A percentile compares a stretch with the other conserved stretches of the same genome.
These are phyloP conservation scores for Eragrostis tef DNA, from an alignment of 202 grass and related monocot genomes.

Conservation along the genomic window DNA sequence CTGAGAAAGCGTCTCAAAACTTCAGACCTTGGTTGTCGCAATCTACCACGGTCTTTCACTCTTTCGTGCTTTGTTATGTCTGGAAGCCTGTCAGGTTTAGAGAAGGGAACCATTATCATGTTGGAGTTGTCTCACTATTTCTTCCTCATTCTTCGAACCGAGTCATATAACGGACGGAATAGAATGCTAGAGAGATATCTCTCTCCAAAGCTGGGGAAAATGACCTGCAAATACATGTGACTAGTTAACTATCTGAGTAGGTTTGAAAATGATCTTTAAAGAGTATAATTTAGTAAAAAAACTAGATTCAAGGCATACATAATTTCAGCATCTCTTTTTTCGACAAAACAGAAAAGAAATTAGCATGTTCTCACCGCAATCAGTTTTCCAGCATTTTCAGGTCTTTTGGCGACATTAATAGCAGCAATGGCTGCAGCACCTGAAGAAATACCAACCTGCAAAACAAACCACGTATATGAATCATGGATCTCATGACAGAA, in stretches of 20 bases:
- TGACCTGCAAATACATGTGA: slow-evolving; percentile 58
- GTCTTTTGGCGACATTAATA: slow-evolving; percentile 78
- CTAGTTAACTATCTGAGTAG: slow-evolving; percentile 36
- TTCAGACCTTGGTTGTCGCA: slow-evolving; percentile 2
- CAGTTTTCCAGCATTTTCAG: slow-evolving; percentile 93
- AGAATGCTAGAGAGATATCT: slow-evolving; percentile 78
- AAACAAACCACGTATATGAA: slow-evolving; percentile 32
- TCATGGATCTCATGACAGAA: neutral
- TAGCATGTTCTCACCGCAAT: slow-evolving; percentile 64
- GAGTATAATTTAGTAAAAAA: neutral
- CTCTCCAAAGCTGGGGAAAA: slow-evolving; percentile 94
- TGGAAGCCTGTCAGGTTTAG: neutral
- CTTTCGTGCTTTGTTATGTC: slow-evolving; percentile 23
- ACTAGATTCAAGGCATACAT: slow-evolving; percentile 5
- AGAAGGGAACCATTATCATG: neutral
- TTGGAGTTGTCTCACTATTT: slow-evolving; percentile 38
- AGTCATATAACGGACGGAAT: slow-evolving; percentile 76
- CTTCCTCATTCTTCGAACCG: slow-evolving; percentile 69
- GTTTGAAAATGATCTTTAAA: neutral
- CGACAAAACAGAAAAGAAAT: neutral
- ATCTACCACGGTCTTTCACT: slow-evolving; percentile 14
- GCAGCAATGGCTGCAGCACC: slow-evolving; percentile 87
- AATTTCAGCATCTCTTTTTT: neutral
- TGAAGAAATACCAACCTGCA: slow-evolving; percentile 94
- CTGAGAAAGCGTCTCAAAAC: slow-evolving; percentile 13